phyloP scores from a whole-genome alignment of 129 eudicot species.

The Solidago caesia region DNA sequence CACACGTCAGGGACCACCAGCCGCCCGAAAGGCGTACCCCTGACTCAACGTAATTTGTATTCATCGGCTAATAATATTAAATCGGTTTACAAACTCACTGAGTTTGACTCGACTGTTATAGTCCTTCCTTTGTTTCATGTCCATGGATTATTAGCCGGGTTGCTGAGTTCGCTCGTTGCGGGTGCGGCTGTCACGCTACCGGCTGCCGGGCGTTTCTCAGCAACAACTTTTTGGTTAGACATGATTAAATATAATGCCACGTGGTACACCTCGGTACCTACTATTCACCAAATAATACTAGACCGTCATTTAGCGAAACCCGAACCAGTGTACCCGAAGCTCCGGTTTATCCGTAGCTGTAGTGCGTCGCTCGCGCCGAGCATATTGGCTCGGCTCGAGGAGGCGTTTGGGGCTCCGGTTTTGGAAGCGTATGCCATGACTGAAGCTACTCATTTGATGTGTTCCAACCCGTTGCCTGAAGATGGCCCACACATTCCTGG shows the following conservation, averaged over 20 bases:
- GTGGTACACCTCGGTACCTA: constrained; percentile 98
- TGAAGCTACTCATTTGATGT: constrained; percentile 87
- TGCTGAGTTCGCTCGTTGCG: constrained; percentile 82
- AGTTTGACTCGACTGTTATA: constrained; percentile 83
- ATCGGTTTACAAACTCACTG: constrained; percentile 72
- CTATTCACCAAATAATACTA: constrained; percentile 86
- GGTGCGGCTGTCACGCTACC: constrained; percentile 88
- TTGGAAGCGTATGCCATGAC: constrained; percentile 98
- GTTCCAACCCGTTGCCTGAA: constrained; percentile 91
- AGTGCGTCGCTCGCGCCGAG: constrained; percentile 91
- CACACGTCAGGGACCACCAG: constrained; percentile 98
- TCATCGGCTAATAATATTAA: constrained; percentile 78
- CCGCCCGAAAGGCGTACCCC: constrained; percentile 92
- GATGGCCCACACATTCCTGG: constrained; percentile 76
- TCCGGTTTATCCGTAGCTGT: constrained; percentile 93
- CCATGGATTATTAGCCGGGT: constrained; percentile 80
- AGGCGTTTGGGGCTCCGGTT: constrained; percentile 79
- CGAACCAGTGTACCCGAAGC: constrained; percentile 68
- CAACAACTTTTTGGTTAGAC: constrained; percentile 85
- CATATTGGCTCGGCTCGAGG: constrained; percentile 71
- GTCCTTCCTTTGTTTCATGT: constrained; percentile 92
- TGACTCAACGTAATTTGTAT: constrained; percentile 65
- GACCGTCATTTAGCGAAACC: constrained; percentile 75
- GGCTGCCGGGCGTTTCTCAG: constrained; percentile 82
- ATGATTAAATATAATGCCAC: constrained; percentile 75